Conservation (phyloP, 2,329 filamentous ascomycete genomes). For the Nothomitra cinnamomea region DNA sequence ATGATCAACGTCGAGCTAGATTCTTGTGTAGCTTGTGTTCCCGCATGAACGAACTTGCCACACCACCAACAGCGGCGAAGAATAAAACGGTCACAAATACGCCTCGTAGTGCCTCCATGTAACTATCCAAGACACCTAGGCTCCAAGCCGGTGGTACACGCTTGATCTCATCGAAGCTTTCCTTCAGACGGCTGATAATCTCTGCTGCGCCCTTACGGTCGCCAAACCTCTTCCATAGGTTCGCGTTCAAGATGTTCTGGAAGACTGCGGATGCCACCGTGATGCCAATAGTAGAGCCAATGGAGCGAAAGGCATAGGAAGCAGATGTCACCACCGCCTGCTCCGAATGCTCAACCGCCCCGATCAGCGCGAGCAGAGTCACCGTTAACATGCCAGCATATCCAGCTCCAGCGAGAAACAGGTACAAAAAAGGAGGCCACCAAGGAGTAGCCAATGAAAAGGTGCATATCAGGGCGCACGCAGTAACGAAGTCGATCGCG, state of each 20-base stretch:
- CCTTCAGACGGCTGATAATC: constrained; percentile 51
- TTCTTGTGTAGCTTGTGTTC: no score
- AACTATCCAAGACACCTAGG: constrained; percentile 50
- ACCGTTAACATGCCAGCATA: constrained; percentile 71
- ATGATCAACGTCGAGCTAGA: no score
- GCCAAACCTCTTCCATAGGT: constrained; percentile 53
- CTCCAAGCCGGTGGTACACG: constrained; percentile 54
- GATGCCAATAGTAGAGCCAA: constrained; percentile 56
- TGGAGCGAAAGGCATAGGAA: constrained; percentile 65
- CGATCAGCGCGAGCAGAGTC: constrained; percentile 65
- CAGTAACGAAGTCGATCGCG: constrained; percentile 27
- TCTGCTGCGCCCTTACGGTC: constrained; percentile 45
- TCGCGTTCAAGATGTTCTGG: constrained; percentile 57
- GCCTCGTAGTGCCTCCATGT: constrained; percentile 51
- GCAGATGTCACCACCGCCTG: constrained; percentile 79
- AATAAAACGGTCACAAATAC: no score
- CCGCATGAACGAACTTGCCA: no score
- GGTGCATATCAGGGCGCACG: constrained; percentile 35
- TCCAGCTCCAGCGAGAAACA: constrained; percentile 54
- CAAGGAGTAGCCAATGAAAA: constrained; percentile 37
- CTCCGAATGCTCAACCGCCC: constrained; percentile 64
- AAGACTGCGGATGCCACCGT: constrained; percentile 64
- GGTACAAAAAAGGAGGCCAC: constrained; percentile 48
- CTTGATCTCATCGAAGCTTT: constrained; percentile 54
- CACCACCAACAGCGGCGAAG: no score